Base-by-base conservation (phyloP, 83 land plant genomes). In the Diphasiastrum complanatum region DNA sequence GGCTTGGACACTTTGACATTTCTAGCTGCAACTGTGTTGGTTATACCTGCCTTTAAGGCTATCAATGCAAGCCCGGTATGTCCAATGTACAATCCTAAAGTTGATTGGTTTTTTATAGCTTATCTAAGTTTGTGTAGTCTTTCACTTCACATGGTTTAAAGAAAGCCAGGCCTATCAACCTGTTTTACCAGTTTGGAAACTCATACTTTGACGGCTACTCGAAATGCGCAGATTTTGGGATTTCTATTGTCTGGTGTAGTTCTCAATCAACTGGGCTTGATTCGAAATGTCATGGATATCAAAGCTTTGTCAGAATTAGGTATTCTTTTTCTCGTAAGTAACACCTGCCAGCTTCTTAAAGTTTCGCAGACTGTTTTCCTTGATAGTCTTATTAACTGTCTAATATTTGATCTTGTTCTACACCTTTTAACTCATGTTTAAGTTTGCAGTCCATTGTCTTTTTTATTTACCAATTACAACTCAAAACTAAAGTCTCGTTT, bases 281-380 rank as follows among this genome's bases (percentile, higher is more conserved):
- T 93, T 58, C 79, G 91, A 69, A 93, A 86, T 64, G 77, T 93
- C 43, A 76, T 81, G 28, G 98, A 93, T 75, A 81, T 93, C 51
- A 93, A 93, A 59, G 79, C 92, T 78, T 70, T 93, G 28, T 89
- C 99, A 25, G 96, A 93, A 60, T 85, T 95, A 81, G 98, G 96
- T 18, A 85, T 92, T 32, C 91, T 92, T 51, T 92, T 92, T 57
- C 74, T 92, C 77, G 96, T 92, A 78, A 74, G 85, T 58, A 52
- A 11, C 4, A 4, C 8, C n/a, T n/a, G n/a, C n/a, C n/a, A n/a
- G n/a, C n/a, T n/a, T n/a, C n/a, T n/a, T n/a, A n/a, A n/a, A n/a
- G n/a, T n/a, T n/a, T n/a, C n/a, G n/a, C n/a, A n/a, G n/a, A n/a
- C n/a, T n/a, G n/a, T n/a, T n/a, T n/a, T n/a, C n/a, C n/a, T n/a